These are phyloP conservation scores for Aphanomyces euteiches DNA, from an alignment of 352 stramenopile species.

Conservation along the genomic window DNA sequence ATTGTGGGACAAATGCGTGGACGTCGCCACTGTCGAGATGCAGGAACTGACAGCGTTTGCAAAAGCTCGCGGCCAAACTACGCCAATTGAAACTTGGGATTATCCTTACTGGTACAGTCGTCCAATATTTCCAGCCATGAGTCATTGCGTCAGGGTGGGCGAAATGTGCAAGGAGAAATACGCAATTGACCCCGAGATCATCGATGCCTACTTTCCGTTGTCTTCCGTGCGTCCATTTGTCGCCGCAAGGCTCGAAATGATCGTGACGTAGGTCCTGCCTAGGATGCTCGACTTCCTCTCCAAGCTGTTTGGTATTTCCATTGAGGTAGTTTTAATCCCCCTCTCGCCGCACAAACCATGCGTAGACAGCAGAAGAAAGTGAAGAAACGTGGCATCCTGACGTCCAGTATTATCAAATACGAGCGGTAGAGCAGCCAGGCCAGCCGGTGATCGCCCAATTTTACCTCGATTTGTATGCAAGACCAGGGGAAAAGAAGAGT, in stretches of 20 bases:
- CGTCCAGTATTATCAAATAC: neutral
- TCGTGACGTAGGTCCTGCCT: conserved; percentile 57
- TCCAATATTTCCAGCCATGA: neutral
- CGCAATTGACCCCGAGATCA: conserved; percentile 94
- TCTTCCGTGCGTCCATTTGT: conserved; percentile 42
- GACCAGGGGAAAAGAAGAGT: conserved; percentile 95
- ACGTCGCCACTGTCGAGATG: conserved; percentile 89
- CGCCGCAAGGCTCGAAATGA: neutral
- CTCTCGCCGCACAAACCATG: neutral
- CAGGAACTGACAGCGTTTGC: conserved; percentile 86
- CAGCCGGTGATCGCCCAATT: conserved; percentile 91
- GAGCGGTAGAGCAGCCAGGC: conserved; percentile 18
- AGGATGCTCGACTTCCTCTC: conserved; percentile 94
- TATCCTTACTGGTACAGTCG: conserved; percentile 84
- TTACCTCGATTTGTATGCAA: conserved; percentile 96
- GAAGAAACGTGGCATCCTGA: conserved; percentile 33
- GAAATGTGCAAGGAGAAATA: conserved; percentile 94
- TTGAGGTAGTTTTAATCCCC: conserved; percentile 50
- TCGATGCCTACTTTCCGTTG: conserved; percentile 96
- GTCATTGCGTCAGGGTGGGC: conserved; percentile 60
- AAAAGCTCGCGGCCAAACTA: conserved; percentile 59
- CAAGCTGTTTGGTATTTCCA: conserved; percentile 92
- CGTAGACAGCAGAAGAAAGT: conserved; percentile 52
- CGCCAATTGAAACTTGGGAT: conserved; percentile 91
- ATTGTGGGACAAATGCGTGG: conserved; percentile 90